Percentiles rank a stretch among this genome's conserved stretches.
Evolutionary conservation across 2,329 filamentous ascomycete species (phyloP).

Genomic region (Verticillium nubilum): DNA sequence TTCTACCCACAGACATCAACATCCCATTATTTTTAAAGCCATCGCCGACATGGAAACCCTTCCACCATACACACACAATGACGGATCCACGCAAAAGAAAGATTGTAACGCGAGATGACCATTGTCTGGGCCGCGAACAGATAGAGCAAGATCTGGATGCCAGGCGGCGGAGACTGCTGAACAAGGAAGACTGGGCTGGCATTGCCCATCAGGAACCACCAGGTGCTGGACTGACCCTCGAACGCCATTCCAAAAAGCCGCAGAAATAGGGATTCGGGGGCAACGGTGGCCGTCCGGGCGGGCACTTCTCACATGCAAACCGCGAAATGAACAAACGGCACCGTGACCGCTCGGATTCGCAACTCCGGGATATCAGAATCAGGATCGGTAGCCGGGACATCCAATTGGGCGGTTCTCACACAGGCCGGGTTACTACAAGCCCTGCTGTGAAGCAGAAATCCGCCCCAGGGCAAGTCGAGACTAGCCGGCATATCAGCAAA

Average conservation of each 20-base stretch:
- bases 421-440: background rate
- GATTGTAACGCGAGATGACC: background rate
- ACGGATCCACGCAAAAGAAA: background rate
- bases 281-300: background rate
- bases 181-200: slow-evolving; percentile 11
- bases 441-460: background rate
- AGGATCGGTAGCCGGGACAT: slow-evolving; percentile 10
- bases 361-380: background rate
- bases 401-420: background rate
- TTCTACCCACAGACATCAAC: background rate
- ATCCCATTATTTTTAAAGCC: background rate
- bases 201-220: slow-evolving; percentile 23
- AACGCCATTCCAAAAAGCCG: background rate
- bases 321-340: background rate
- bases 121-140: background rate
- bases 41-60: background rate
- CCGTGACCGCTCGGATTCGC: background rate
- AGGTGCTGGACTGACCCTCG: slow-evolving; percentile 1
- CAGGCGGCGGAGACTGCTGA: background rate
- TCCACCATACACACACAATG: background rate
- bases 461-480: background rate
- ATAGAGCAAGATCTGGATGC: background rate
- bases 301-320: background rate
- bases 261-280: slow-evolving; percentile 9
- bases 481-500: background rate